A percentile compares a stretch with the other conserved stretches of the same genome.
These are phyloP conservation scores for Xylaria hypoxylon DNA, from an alignment of 2,329 filamentous ascomycete species.

Conservation along the genomic window DNA sequence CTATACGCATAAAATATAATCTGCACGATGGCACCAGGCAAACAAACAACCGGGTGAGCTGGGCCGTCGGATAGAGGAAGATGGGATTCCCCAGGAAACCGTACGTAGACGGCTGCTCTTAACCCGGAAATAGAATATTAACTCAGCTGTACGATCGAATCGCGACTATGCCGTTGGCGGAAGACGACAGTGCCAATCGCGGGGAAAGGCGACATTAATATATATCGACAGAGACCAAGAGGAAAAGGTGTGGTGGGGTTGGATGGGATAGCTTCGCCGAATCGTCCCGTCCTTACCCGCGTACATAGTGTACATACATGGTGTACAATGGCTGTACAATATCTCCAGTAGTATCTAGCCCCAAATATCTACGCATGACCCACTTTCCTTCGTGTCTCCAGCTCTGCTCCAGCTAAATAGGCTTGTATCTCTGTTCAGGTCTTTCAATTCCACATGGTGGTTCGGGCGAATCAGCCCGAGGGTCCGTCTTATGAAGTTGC, in stretches of 20 bases:
- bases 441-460: constrained; percentile 17
- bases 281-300: constrained; percentile 39
- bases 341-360: not conserved
- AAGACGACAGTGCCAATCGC: constrained; percentile 28
- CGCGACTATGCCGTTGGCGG: constrained; percentile 21
- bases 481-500: constrained; percentile 4
- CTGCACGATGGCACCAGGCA: constrained; percentile 21
- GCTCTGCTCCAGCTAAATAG: not conserved
- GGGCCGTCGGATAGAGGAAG: constrained; percentile 35
- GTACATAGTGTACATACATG: constrained; percentile 5
- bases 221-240: constrained; percentile 31
- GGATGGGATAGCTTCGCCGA: constrained; percentile 31
- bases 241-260: constrained; percentile 36
- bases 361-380: constrained; percentile 4
- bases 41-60: constrained; percentile 29
- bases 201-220: constrained; percentile 38
- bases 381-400: constrained; percentile 17
- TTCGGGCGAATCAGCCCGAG: constrained; percentile 32
- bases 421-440: constrained; percentile 19
- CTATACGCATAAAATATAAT: too few species aligned
- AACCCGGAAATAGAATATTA: constrained; percentile 34
- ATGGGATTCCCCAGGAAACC: constrained; percentile 14
- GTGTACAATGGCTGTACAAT: not conserved
- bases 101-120: constrained; percentile 3
- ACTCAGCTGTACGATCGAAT: constrained; percentile 20